A percentile compares a stretch with the other conserved stretches of the same genome.
These are phyloP conservation scores for Paramecium sonneborni DNA, from an alignment of 73 alveolate species.

Conservation along the genomic window DNA sequence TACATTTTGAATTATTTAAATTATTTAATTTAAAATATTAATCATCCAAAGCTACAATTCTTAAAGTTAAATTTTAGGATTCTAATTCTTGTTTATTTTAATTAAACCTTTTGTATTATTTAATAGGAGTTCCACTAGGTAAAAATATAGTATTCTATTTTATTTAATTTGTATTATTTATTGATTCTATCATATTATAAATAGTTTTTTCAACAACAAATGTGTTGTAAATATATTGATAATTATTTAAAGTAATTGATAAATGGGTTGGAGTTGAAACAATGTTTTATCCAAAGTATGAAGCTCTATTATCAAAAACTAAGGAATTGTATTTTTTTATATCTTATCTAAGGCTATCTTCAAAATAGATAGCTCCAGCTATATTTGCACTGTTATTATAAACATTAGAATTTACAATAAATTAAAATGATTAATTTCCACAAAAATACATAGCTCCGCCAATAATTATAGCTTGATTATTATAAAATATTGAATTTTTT, in stretches of 20 bases:
- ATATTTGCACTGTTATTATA: background rate
- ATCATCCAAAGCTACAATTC: conserved; percentile 6
- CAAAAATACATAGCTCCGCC: conserved; percentile 26
- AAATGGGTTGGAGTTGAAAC: background rate
- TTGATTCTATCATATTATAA: background rate
- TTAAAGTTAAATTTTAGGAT: background rate
- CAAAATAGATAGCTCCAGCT: conserved; percentile 26
- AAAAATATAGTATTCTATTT: background rate
- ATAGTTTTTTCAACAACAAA: too few relatives aligned
- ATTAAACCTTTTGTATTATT: background rate
- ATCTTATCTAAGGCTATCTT: background rate
- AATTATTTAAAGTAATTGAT: background rate
- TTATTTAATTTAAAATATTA: background rate
- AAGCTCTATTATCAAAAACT: background rate
- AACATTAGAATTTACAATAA: background rate
- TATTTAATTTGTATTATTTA: background rate
- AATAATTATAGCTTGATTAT: background rate
- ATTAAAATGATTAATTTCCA: background rate
- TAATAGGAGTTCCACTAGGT: conserved; percentile 3
- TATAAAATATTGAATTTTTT: background rate
- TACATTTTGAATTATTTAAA: background rate
- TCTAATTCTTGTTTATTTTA: background rate
- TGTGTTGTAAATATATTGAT: background rate
- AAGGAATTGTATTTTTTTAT: too few relatives aligned
- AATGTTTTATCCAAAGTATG: background rate